These are phyloP conservation scores for Plantago major DNA, from an alignment of 257 asterid species.

Conservation along the genomic window DNA sequence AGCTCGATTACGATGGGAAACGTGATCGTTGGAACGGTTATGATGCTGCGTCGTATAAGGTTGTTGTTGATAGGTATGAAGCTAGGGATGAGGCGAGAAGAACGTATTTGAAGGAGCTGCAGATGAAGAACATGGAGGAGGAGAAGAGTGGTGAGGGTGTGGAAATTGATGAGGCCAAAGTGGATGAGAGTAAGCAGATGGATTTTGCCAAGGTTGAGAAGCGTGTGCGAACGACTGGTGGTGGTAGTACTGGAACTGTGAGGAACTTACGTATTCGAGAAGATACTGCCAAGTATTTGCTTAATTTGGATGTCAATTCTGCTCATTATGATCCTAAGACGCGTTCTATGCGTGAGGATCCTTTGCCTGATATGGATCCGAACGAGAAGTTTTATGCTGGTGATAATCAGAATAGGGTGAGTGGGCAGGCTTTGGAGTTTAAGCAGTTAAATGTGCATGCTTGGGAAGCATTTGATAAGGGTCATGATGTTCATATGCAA, in stretches of 20 bases:
- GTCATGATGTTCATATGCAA: slow-evolving; percentile 97
- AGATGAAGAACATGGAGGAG: slow-evolving; percentile 86
- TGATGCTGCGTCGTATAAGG: slow-evolving; percentile 78
- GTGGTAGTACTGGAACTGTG: slow-evolving; percentile 99
- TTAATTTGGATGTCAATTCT: slow-evolving; percentile 87
- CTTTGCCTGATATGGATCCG: slow-evolving; percentile 97
- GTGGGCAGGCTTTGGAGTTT: slow-evolving; percentile 98
- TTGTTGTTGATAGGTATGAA: slow-evolving; percentile 73
- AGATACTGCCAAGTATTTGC: slow-evolving; percentile 95
- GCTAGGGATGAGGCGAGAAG: slow-evolving; percentile 94
- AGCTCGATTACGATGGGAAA: slow-evolving; percentile 95
- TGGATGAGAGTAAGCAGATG: slow-evolving; percentile 99
- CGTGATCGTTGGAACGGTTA: slow-evolving; percentile 97
- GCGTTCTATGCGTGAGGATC: slow-evolving; percentile 98
- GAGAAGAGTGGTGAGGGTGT: slow-evolving; percentile 66
- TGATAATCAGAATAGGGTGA: slow-evolving; percentile 75
- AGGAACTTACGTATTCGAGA: slow-evolving; percentile 97
- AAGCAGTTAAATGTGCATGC: slow-evolving; percentile 93
- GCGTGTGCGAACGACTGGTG: slow-evolving; percentile 99
- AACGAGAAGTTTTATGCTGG: slow-evolving; percentile 92
- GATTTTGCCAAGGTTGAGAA: slow-evolving; percentile 98
- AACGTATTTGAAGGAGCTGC: slow-evolving; percentile 79
- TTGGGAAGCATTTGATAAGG: slow-evolving; percentile 97
- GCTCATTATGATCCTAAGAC: slow-evolving; percentile 97
- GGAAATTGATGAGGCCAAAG: slow-evolving; percentile 93